Conservation (phyloP, 176 grass and related monocot species). For the Stipa capillata region DNA sequence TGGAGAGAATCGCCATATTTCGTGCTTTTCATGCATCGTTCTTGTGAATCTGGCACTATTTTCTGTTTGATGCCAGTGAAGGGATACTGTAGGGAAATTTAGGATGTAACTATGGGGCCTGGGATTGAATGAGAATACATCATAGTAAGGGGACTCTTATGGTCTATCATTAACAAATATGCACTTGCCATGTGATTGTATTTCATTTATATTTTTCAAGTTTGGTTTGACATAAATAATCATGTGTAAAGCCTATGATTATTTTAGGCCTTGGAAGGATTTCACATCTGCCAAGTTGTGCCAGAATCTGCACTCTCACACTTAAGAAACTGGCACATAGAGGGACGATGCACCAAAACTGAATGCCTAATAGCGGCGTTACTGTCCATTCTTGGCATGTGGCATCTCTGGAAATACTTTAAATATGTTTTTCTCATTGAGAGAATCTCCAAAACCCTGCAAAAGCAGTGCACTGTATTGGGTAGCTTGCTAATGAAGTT, state of each 20-base stretch:
- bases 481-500: not conserved
- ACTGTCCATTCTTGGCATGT: not conserved
- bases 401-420: not conserved
- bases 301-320: not conserved
- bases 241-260: not conserved
- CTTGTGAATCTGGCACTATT: not conserved
- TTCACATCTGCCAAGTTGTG: not conserved
- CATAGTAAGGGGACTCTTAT: not conserved
- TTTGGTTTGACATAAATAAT: not conserved
- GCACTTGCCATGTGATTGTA: not conserved
- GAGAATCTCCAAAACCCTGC: not conserved
- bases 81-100: not conserved
- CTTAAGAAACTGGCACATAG: not conserved
- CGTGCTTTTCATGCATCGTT: not conserved
- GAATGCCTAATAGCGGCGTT: not conserved
- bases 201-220: not conserved
- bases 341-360: not conserved
- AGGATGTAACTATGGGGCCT: not conserved
- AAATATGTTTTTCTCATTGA: not conserved
- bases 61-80: not conserved
- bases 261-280: not conserved
- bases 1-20: not conserved
- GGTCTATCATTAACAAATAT: not conserved
- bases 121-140: not conserved
- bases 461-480: not conserved